phyloP scores from a whole-genome alignment of 169 alveolate species.

The Plasmodium yoelii region DNA sequence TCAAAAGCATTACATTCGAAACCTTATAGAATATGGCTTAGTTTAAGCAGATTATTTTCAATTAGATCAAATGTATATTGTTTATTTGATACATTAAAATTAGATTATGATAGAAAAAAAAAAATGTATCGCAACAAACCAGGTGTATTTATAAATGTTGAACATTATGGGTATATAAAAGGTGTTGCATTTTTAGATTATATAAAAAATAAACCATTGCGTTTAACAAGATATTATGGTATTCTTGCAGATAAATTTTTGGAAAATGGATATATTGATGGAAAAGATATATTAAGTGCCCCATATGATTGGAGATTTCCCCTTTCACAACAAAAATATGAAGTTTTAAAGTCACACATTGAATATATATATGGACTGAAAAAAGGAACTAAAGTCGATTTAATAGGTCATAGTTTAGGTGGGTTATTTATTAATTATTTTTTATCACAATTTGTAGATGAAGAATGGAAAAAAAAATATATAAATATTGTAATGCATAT shows the following conservation, averaged over 20 bases:
- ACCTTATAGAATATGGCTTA: slow-evolving; percentile 59
- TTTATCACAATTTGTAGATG: slow-evolving; percentile 31
- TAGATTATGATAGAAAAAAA: slow-evolving; percentile 21
- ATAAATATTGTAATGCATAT: slow-evolving; percentile 22
- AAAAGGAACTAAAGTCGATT: slow-evolving; percentile 23
- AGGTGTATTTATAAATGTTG: slow-evolving; percentile 54
- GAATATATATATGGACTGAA: slow-evolving; percentile 38
- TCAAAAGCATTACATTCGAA: slow-evolving; percentile 13
- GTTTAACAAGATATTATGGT: slow-evolving; percentile 31
- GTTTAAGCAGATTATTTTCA: slow-evolving; percentile 38
- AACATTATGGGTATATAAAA: slow-evolving; percentile 33
- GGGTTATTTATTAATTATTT: slow-evolving; percentile 54
- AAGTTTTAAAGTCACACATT: slow-evolving; percentile 21
- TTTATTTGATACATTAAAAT: slow-evolving; percentile 45
- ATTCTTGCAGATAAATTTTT: slow-evolving; percentile 17
- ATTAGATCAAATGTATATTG: slow-evolving; percentile 43
- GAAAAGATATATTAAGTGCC: slow-evolving; percentile 54
- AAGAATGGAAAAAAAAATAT: slow-evolving; percentile 47
- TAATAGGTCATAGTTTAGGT: slow-evolving; percentile 70
- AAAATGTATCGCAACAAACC: slow-evolving; percentile 17
- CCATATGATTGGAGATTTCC: slow-evolving; percentile 75
- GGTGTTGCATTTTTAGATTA: slow-evolving; percentile 60
- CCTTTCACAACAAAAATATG: slow-evolving; percentile 38
- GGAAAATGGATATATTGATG: slow-evolving; percentile 38
- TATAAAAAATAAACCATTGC: slow-evolving; percentile 29